These are phyloP conservation scores for Wickerhamiella shivajii DNA, from an alignment of 805 yeast genomes.

Conservation along the genomic window DNA sequence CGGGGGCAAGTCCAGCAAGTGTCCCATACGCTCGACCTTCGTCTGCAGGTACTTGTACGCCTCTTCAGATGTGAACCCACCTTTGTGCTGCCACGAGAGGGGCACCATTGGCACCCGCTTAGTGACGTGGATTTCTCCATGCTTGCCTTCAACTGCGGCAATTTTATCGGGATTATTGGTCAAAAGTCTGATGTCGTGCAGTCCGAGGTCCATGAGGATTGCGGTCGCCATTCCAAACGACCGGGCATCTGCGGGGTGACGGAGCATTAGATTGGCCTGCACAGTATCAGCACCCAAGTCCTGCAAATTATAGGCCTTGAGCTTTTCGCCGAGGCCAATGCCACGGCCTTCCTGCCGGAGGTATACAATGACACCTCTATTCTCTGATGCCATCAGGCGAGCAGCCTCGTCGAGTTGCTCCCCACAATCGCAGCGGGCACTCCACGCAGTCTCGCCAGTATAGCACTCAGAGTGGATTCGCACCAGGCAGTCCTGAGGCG, in stretches of 20 bases:
- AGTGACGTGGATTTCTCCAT: slow-evolving; percentile 55
- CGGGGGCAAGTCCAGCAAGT: slow-evolving; percentile 40
- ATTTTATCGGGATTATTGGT: slow-evolving; percentile 97
- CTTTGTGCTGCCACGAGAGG: slow-evolving; percentile 62
- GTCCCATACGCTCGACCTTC: slow-evolving; percentile 96
- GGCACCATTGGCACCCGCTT: slow-evolving; percentile 97
- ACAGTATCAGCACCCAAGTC: slow-evolving; percentile 98
- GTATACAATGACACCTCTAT: slow-evolving; percentile 90
- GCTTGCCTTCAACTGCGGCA: slow-evolving; percentile 81
- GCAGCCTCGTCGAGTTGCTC: slow-evolving; percentile 99
- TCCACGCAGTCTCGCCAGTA: slow-evolving; percentile 99
- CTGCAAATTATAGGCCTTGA: slow-evolving; percentile 91
- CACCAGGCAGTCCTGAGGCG: slow-evolving; percentile 35
- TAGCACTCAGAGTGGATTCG: slow-evolving; percentile 95
- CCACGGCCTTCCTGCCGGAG: slow-evolving; percentile 98
- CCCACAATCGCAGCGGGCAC: slow-evolving; percentile 98
- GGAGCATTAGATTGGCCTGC: slow-evolving; percentile 77
- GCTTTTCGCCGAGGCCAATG: slow-evolving; percentile 93
- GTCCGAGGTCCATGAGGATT: slow-evolving; percentile 69
- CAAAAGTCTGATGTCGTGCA: slow-evolving; percentile 53
- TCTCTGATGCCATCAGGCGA: slow-evolving; percentile 69
- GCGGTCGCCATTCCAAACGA: slow-evolving; percentile 90
- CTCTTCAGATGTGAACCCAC: slow-evolving; percentile 70
- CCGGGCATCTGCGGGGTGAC: slow-evolving; percentile 98
- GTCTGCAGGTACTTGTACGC: slow-evolving; percentile 89